A percentile compares a stretch with the other conserved stretches of the same genome.
These are phyloP conservation scores for Nannizziopsis barbatae DNA, from an alignment of 2,329 filamentous ascomycete genomes.

Conservation along the genomic window DNA sequence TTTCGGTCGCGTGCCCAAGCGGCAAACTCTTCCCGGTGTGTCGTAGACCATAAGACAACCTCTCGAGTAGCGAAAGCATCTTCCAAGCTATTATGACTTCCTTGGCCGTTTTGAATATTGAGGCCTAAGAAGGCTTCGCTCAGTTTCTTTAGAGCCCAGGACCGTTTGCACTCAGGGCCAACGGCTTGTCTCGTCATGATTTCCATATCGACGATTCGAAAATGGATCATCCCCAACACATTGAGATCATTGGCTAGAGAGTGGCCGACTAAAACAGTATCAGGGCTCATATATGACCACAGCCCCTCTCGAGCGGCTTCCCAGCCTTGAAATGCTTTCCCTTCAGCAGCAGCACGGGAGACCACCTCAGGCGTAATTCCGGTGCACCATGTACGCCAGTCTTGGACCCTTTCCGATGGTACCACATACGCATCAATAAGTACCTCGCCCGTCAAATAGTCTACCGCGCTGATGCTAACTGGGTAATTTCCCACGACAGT, in stretches of 20 bases:
- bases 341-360: slow-evolving; percentile 21
- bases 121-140: slow-evolving; percentile 27
- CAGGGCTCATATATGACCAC: slow-evolving; percentile 32
- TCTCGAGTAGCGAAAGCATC: slow-evolving; percentile 36
- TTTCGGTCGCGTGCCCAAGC: slow-evolving; percentile 5
- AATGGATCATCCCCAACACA: slow-evolving; percentile 36
- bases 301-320: slow-evolving; percentile 34
- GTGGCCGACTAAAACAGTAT: slow-evolving; percentile 43
- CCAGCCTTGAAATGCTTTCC: slow-evolving; percentile 33
- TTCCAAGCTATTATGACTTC: slow-evolving; percentile 41
- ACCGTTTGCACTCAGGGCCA: slow-evolving; percentile 13
- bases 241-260: slow-evolving; percentile 37
- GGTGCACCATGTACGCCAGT: slow-evolving; percentile 33
- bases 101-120: slow-evolving; percentile 25
- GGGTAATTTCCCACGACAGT: slow-evolving; percentile 15
- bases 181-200: slow-evolving; percentile 33
- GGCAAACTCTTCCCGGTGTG: slow-evolving; percentile 1
- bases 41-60: slow-evolving; percentile 10
- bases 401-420: slow-evolving; percentile 26
- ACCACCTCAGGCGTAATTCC: slow-evolving; percentile 30
- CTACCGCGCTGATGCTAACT: slow-evolving; percentile 34
- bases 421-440: slow-evolving; percentile 37
- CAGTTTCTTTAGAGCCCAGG: slow-evolving; percentile 31
- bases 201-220: slow-evolving; percentile 36
- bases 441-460: slow-evolving; percentile 39